Conservation (phyloP, 441 rosid genomes). For the Viola pubescens region DNA sequence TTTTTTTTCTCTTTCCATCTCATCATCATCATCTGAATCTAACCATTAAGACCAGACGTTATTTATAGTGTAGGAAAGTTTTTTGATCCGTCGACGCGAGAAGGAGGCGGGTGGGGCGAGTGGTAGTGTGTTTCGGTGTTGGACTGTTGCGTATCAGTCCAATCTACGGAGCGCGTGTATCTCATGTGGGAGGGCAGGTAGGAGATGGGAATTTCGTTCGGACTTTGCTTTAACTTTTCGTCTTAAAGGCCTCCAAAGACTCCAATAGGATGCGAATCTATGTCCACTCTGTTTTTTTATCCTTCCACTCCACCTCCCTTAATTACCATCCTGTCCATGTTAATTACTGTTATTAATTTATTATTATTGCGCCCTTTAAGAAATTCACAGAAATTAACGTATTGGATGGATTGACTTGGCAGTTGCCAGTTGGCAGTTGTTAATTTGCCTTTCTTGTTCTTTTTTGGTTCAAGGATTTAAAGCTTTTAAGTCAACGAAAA, state of each 20-base stretch:
- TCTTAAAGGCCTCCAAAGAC: conserved; percentile 5
- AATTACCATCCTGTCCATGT: no score
- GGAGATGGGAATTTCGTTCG: not conserved
- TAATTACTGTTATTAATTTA: no score
- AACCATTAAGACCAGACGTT: conserved; percentile 17
- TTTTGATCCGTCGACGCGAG: conserved; percentile 9
- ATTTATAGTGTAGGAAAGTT: not conserved
- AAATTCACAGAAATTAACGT: no score
- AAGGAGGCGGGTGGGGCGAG: not conserved
- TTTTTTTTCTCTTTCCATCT: conserved; percentile 12
- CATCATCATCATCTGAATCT: conserved; percentile 20
- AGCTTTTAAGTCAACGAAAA: no score
- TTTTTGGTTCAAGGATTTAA: no score
- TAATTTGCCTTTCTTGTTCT: no score
- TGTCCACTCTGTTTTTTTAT: conserved; percentile 11
- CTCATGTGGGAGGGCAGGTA: not conserved
- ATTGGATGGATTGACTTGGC: no score
- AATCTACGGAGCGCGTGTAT: not conserved
- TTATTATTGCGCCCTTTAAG: no score
- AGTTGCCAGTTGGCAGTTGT: no score
- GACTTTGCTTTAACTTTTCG: not conserved
- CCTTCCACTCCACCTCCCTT: not conserved
- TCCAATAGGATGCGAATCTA: not conserved
- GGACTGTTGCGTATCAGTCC: not conserved
- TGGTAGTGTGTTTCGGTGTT: not conserved